Percentiles rank a stretch among this genome's conserved stretches.
Conservation (phyloP, 176 grass and related monocot species). For the Calamus simplicifolius region DNA sequence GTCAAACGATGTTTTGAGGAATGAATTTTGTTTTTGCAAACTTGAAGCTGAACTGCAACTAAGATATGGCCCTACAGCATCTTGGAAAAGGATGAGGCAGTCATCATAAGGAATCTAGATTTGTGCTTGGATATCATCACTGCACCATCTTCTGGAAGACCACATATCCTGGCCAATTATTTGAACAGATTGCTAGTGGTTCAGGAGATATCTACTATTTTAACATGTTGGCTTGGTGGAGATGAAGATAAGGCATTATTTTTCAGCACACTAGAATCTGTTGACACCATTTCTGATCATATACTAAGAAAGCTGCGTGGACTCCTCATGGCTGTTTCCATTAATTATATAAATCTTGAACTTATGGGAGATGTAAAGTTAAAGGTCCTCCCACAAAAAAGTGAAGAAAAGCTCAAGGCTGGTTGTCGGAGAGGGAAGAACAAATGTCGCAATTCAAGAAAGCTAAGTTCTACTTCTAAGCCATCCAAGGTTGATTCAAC, state of each 20-base stretch:
- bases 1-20: conserved; percentile 33
- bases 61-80: conserved; percentile 19
- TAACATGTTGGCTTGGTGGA: conserved; percentile 44
- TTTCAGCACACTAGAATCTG: conserved; percentile 65
- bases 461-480: conserved; percentile 34
- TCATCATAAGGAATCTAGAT: conserved; percentile 42
- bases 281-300: conserved; percentile 52
- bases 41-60: conserved; percentile 36
- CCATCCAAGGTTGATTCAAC: conserved; percentile 33
- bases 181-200: conserved; percentile 54
- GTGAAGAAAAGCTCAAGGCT: conserved; percentile 32
- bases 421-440: conserved; percentile 81
- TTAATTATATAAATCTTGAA: conserved; percentile 74
- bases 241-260: conserved; percentile 41
- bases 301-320: conserved; percentile 56
- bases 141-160: conserved; percentile 32
- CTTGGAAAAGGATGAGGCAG: conserved; percentile 36
- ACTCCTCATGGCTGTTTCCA: conserved; percentile 65
- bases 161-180: conserved; percentile 28
- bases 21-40: conserved; percentile 31
- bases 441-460: conserved; percentile 60
- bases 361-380: conserved; percentile 65
- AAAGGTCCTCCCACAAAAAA: conserved; percentile 34
- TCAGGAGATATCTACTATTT: conserved; percentile 49
- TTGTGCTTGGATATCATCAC: conserved; percentile 33